Base-by-base conservation (phyloP, 768 basidiomycete species). In the Astraeus odoratus region DNA sequence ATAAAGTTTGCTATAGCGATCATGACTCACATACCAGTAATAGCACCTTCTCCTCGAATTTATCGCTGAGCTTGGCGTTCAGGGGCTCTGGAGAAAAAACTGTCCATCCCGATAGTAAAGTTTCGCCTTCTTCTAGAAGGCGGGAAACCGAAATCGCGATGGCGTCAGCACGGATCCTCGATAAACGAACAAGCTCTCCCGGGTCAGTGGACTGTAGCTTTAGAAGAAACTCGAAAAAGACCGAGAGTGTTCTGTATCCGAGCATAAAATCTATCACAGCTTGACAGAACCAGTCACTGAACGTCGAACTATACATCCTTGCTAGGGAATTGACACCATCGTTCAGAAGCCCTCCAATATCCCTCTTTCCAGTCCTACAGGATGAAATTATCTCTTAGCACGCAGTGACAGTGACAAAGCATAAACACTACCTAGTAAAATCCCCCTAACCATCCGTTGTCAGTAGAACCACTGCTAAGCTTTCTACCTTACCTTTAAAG, bases 271-370 rank as follows among this genome's bases (percentile, higher is more conserved):
- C 88, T 54, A 98, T 93, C 36, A 95, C 91, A 0, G 94, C 92
- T 67, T 99, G 96, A 46, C 78, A 83, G 65, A 97, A 99, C 86
- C 92, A 99, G 65, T 99, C 96, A 52, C 85, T 82, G 58, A 91
- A 91, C 1, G 88, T 86, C 16, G 89, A 83, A 8, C 86, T 85
- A 66, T 83, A 91, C 82, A 91, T 83, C 55, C 88, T 81, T 24
- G 92, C 84, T 15, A 98, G 67, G 5, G 93, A 96, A 64, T 98
- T 99, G 48, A 95, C 81, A 0, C 96, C 95, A 54, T 99, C 95
- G 57, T 96, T 90, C 15, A 97, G 74, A 70, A 98, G 77, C 0
- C 96, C 96, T 39, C 77, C 76, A 19, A 96, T 67, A 59, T 99
- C 94, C 19, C 96, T 80, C 67, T 90, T 96, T n/a, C 96, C 96